Base-by-base conservation (phyloP, 2,329 filamentous ascomycete species). In the Diaporthe ilicicola region DNA sequence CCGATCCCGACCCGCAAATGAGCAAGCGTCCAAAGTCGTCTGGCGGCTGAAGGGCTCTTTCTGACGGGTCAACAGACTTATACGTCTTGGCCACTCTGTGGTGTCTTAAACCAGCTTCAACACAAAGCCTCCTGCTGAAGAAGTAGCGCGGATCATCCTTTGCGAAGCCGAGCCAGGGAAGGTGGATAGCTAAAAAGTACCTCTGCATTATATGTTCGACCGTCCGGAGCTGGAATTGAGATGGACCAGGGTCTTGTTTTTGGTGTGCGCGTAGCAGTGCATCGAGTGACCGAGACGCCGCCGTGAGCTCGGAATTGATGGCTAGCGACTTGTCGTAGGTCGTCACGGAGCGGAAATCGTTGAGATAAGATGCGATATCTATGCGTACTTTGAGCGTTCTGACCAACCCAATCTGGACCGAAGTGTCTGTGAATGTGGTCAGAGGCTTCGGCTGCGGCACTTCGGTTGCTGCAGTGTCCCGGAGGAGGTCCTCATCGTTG, bases 161-260 rank as follows among this genome's bases (percentile, higher is more conserved):
- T 0, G 86, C 84, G n/a, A 81, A 79, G 9, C 78, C 77, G 27
- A 87, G 80, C 78, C 85, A 84, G 0, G 84, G 84, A 32, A 87
- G 85, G 72, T 91, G 89, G 0, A 91, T 82, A 0, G 84, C 83
- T 15, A 91, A 80, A 75, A 86, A 85, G 73, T 83, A 85, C 24
- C 84, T 84, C 67, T 86, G 85, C 2, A 83, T 77, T 67, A 83
- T 76, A 65, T 85, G 79, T 70, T 86, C 84, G 0, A 81, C 79
- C 17, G 85, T 70, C 0, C 81, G 80, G 12, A 83, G 75, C 70
- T 86, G 84, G 69, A 86, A 87, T 4, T 0, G 85, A 86, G 48
- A 83, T 84, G 3, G 54, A 4, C 76, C 70, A 4, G 72, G 72
- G 8, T 80, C 74, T 0, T 81, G 80, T 19, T 79, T 81, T 0